A percentile compares a stretch with the other conserved stretches of the same genome.
Evolutionary conservation across 208 protist species (phyloP).

Genomic region (Crithidia sp.): DNA sequence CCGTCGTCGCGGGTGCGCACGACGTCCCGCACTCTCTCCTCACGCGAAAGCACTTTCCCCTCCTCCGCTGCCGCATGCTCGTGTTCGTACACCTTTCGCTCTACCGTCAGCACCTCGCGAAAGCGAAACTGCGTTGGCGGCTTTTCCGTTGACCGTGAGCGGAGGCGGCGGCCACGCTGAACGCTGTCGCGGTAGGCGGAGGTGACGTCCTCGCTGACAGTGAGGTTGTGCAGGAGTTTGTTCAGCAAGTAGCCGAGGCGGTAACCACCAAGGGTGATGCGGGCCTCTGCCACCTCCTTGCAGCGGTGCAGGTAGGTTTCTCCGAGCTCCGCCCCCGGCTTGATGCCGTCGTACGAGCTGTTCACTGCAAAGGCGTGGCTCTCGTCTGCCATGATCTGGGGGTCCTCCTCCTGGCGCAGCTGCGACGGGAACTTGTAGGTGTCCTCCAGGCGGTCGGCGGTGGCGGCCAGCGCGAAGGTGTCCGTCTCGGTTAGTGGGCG

Average conservation of each 20-base stretch:
- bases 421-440: constrained; percentile 51
- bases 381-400: constrained; percentile 51
- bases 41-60: constrained; percentile 6
- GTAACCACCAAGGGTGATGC: constrained; percentile 69
- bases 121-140: constrained; percentile 11
- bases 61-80: not conserved
- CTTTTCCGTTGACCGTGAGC: not conserved
- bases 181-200: constrained; percentile 9
- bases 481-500: constrained; percentile 61
- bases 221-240: constrained; percentile 41
- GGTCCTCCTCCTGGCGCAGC: constrained; percentile 28
- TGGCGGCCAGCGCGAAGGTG: constrained; percentile 34
- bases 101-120: constrained; percentile 17
- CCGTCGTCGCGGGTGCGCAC: constrained; percentile 3
- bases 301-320: constrained; percentile 64
- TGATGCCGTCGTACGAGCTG: constrained; percentile 62
- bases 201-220: constrained; percentile 12
- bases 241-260: constrained; percentile 76
- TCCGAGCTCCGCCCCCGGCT: constrained; percentile 27
- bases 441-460: constrained; percentile 65
- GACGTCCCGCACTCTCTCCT: constrained; percentile 15
- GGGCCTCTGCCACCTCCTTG: constrained; percentile 46
- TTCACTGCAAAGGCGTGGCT: constrained; percentile 72
- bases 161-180: not conserved
- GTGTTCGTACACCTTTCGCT: constrained; percentile 14